Evolutionary conservation across 164 flowering plant species (phyloP).

Genomic region (Vitis labrusca): DNA sequence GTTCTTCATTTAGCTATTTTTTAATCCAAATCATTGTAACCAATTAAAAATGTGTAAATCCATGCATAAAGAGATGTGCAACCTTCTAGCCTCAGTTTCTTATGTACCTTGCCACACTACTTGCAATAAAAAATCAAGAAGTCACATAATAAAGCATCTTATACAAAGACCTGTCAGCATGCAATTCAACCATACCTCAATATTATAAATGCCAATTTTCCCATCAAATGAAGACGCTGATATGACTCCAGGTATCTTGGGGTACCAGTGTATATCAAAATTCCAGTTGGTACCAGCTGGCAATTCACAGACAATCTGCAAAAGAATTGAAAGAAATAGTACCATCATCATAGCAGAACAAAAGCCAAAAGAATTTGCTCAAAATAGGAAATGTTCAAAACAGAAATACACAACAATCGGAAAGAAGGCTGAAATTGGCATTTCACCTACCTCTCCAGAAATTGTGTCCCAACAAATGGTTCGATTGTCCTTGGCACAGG

Average conservation of each 20-base stretch:
- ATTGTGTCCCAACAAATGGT: conserved; percentile 95
- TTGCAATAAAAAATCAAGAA: no score
- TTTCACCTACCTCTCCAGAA: conserved; percentile 65
- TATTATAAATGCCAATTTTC: conserved; percentile 88
- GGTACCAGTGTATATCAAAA: conserved; percentile 97
- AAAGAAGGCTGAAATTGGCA: neutral
- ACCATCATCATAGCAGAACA: no score
- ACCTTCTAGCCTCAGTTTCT: no score
- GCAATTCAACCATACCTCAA: conserved; percentile 60
- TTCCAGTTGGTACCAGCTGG: conserved; percentile 91
- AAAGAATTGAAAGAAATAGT: no score
- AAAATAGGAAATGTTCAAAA: neutral
- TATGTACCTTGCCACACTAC: no score
- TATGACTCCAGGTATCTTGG: conserved; percentile 91
- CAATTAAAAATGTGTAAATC: no score
- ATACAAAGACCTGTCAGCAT: neutral
- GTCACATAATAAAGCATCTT: no score
- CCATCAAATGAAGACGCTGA: conserved; percentile 99
- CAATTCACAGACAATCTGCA: conserved; percentile 84
- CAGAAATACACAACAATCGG: neutral
- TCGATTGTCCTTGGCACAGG: conserved; percentile 95
- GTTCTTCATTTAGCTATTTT: no score
- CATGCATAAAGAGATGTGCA: no score
- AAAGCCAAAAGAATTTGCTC: neutral
- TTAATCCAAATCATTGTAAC: no score